Evolutionary conservation across 176 grass and related monocot species (phyloP).

Genomic region (Aegilops longissima): DNA sequence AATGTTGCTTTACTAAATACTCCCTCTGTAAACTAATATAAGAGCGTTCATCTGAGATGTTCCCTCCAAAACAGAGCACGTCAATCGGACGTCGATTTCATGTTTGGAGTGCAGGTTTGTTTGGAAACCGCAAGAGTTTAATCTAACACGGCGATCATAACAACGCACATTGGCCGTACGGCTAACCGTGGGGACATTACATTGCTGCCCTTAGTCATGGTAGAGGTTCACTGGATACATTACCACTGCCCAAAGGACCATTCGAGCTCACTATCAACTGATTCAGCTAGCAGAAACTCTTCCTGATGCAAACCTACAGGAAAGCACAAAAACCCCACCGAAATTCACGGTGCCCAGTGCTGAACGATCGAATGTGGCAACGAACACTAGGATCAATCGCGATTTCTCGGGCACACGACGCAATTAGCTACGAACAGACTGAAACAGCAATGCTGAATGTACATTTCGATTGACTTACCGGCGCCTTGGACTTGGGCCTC

Average conservation of each 20-base stretch:
- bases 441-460: neutral
- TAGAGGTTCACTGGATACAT: neutral
- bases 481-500: neutral
- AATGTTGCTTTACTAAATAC: neutral
- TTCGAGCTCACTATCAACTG: neutral
- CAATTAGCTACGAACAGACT: neutral
- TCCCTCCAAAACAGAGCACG: neutral
- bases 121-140: neutral
- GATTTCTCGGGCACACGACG: neutral
- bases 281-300: neutral
- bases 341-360: neutral
- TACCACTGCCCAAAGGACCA: neutral
- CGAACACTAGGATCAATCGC: neutral
- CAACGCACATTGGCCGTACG: neutral
- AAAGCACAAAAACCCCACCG: neutral
- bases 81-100: neutral
- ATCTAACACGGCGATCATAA: neutral
- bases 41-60: neutral
- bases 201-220: neutral
- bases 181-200: neutral
- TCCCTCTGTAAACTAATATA: too few species aligned
- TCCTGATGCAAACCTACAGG: neutral
- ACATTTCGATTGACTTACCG: slow-evolving; percentile 27
- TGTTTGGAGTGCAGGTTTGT: neutral
- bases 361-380: neutral